Percentiles rank a stretch among this genome's conserved stretches.
Conservation (phyloP, 2,329 filamentous ascomycete genomes). For the Fusarium torulosum region DNA sequence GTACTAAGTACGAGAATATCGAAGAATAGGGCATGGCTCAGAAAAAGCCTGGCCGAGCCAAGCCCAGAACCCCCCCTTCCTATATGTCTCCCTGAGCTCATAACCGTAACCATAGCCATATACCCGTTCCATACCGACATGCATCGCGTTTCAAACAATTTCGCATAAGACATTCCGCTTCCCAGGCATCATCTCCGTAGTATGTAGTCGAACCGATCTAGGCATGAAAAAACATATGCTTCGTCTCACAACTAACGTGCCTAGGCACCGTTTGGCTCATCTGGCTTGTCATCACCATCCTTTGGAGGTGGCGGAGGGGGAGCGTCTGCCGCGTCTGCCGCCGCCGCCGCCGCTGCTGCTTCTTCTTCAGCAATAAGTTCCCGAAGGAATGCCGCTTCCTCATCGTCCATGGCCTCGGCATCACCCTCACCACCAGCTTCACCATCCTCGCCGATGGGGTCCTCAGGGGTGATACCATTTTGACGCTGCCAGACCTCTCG, state of each 20-base stretch:
- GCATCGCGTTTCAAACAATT: slow-evolving; percentile 33
- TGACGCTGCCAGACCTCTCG: slow-evolving; percentile 80
- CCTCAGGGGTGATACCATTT: slow-evolving; percentile 67
- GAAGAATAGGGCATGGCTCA: slow-evolving; percentile 22
- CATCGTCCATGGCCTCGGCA: slow-evolving; percentile 33
- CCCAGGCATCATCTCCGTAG: slow-evolving; percentile 43
- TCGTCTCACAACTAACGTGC: slow-evolving; percentile 1
- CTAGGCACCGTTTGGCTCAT: slow-evolving; percentile 40
- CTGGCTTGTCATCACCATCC: slow-evolving; percentile 36
- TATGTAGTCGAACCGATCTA: slow-evolving; percentile 16
- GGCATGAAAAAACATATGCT: slow-evolving; percentile 13
- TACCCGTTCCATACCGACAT: slow-evolving; percentile 20
- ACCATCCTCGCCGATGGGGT: slow-evolving; percentile 57
- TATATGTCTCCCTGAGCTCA: slow-evolving; percentile 25
- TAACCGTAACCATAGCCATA: slow-evolving; percentile 12
- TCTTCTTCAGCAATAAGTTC: slow-evolving; percentile 25
- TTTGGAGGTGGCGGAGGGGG: slow-evolving; percentile 33
- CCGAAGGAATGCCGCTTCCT: slow-evolving; percentile 28
- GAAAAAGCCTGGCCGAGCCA: slow-evolving; percentile 12
- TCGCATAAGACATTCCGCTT: slow-evolving; percentile 28
- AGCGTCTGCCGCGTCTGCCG: slow-evolving; percentile 15
- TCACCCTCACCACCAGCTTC: slow-evolving; percentile 36
- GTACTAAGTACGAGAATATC: slow-evolving; percentile 36
- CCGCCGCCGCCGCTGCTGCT: neutral
- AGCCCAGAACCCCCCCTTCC: slow-evolving; percentile 1